phyloP scores from a whole-genome alignment of 1,139 yeast species.

The Kodamaea ohmeri region DNA sequence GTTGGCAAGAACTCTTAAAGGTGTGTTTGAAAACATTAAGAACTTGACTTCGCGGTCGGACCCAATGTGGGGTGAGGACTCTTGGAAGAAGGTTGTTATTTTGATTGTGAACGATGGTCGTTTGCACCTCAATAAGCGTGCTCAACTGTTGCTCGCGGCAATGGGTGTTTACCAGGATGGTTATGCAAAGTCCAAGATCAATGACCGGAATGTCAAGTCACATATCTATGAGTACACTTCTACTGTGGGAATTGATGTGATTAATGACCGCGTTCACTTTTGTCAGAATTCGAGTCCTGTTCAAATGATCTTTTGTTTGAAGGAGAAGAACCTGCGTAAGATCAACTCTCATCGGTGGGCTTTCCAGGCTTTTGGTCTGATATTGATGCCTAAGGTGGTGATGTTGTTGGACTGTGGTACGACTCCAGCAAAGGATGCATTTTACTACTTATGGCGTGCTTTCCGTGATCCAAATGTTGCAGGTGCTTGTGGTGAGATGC shows the following conservation, averaged over 20 bases:
- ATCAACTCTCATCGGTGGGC: conserved; percentile 87
- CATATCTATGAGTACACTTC: conserved; percentile 82
- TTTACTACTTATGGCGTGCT: conserved; percentile 72
- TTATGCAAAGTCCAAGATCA: conserved; percentile 74
- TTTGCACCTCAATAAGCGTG: conserved; percentile 60
- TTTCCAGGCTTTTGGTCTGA: conserved; percentile 74
- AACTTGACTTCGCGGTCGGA: conserved; percentile 59
- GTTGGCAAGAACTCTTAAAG: conserved; percentile 70
- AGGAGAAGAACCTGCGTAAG: conserved; percentile 71
- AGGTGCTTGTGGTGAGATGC: conserved; percentile 87
- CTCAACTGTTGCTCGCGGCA: conserved; percentile 65
- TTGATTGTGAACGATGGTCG: conserved; percentile 79
- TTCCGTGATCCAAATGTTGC: conserved; percentile 77
- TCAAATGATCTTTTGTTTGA: conserved; percentile 72
- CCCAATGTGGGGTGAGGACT: conserved; percentile 72
- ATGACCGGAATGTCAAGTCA: conserved; percentile 64
- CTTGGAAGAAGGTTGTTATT: conserved; percentile 79
- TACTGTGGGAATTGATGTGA: conserved; percentile 67
- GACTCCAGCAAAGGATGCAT: conserved; percentile 67
- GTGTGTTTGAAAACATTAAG: conserved; percentile 70
- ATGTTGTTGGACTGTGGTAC: conserved; percentile 80
- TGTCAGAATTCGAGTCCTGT: conserved; percentile 64
- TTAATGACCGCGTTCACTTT: conserved; percentile 54
- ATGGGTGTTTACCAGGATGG: conserved; percentile 81
- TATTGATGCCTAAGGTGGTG: conserved; percentile 66